Evolutionary conservation across 2,329 filamentous ascomycete genomes (phyloP), one percentile per base, ranked within the genome.

Genomic region (Colletotrichum scovillei): DNA sequence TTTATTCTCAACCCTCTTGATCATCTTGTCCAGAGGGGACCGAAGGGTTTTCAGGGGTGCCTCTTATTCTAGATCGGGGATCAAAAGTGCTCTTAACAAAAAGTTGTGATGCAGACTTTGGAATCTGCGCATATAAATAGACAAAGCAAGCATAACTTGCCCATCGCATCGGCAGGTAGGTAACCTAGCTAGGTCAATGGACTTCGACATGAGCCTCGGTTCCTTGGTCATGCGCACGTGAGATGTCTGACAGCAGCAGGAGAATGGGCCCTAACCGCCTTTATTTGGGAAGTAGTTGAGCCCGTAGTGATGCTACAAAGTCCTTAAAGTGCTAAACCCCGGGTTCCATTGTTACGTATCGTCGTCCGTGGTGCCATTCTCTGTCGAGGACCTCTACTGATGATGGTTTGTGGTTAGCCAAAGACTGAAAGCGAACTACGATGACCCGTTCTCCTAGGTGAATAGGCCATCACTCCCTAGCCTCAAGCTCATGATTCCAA

Each of bases 81-180:
- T 49, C 4, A 16, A 16, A 30, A 24, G 12, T 52, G 24, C 19
- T 22, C 38, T 46, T n/a, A 52, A 32, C 22, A 22, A 66, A 38
- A 26, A 16, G 14, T 56, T 42, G 11, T 38, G 7, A 53, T 52
- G 64, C 65, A 68, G 69, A 66, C 22, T 19, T 16, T 66, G 35
- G 22, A 16, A 30, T 46, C 55, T 55, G 38, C n/a, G 66, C 63
- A 55, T 49, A 67, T 52, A 46, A 24, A 67, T 52, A 46, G 30
- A 62, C 9, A 30, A 49, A 56, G 35, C 56, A 42, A 32, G 26
- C 19, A 22, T 24, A n/a, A 6, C 3, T 53, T 46, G 4, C n/a
- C 26, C n/a, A 53, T 53, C n/a, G 38, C 22, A 53, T 52, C 6
- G 12, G 8, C 28, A 22, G 42, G 19, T 32, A 49, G 19, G 9